phyloP scores from a whole-genome alignment of 2,329 filamentous ascomycete species.

The Hirsutella rhossiliensis region DNA sequence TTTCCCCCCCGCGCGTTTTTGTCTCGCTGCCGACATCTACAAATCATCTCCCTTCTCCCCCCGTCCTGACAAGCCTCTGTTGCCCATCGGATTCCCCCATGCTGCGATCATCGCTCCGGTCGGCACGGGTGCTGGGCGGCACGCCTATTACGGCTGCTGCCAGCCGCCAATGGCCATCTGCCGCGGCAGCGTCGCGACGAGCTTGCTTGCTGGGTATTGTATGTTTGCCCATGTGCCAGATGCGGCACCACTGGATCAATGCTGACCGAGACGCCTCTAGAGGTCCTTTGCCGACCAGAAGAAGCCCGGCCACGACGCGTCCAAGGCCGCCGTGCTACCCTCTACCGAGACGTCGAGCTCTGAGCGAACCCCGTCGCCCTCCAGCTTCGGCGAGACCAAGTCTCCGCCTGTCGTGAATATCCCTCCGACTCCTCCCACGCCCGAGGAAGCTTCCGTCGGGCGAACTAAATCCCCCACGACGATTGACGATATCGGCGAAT shows the following conservation, averaged over 20 bases:
- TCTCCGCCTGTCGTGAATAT: slow-evolving; percentile 19
- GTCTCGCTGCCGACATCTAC: slow-evolving; percentile 14
- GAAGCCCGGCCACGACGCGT: slow-evolving; percentile 35
- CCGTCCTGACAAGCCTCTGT: slow-evolving; percentile 18
- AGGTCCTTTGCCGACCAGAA: slow-evolving; percentile 45
- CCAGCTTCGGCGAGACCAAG: slow-evolving; percentile 22
- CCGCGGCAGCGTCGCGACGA: slow-evolving; percentile 21
- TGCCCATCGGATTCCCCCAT: slow-evolving; percentile 42
- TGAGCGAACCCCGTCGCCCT: slow-evolving; percentile 28
- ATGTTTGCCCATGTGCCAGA: slow-evolving; percentile 8
- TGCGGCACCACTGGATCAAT: background rate
- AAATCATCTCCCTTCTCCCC: slow-evolving; percentile 1
- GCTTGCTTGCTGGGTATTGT: slow-evolving; percentile 18
- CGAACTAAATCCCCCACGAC: slow-evolving; percentile 5
- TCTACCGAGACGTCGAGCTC: slow-evolving; percentile 39
- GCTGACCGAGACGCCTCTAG: slow-evolving; percentile 19
- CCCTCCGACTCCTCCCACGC: slow-evolving; percentile 17
- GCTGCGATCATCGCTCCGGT: slow-evolving; percentile 58
- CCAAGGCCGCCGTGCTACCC: slow-evolving; percentile 40
- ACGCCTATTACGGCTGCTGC: slow-evolving; percentile 39
- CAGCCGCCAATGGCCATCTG: slow-evolving; percentile 46
- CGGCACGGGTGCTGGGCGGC: slow-evolving; percentile 46
- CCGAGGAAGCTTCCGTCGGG: slow-evolving; percentile 7
- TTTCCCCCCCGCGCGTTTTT: slow-evolving; percentile 31
- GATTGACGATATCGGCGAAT: slow-evolving; percentile 5